A percentile compares a stretch with the other conserved stretches of the same genome.
These are phyloP conservation scores for Aspergillus aculeatus DNA, from an alignment of 2,329 filamentous ascomycete species.

Conservation along the genomic window DNA sequence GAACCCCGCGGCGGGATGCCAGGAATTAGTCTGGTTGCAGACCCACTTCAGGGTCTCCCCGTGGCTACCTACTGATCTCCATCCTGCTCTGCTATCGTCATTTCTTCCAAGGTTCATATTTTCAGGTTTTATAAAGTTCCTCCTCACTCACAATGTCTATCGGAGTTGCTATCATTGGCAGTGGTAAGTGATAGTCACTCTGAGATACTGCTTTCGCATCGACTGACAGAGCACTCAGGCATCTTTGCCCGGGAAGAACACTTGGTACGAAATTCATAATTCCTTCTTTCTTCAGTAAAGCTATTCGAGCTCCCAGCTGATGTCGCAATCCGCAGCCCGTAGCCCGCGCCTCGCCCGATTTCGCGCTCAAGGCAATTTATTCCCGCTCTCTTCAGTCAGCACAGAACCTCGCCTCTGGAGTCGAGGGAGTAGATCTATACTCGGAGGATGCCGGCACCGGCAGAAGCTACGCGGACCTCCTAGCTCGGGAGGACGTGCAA, in stretches of 20 bases:
- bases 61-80: not conserved
- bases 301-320: not conserved
- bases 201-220: not conserved
- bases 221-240: constrained; percentile 30
- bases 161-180: constrained; percentile 55
- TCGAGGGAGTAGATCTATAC: constrained; percentile 51
- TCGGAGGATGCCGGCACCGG: constrained; percentile 53
- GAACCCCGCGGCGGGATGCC: not conserved
- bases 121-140: not conserved
- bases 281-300: not conserved
- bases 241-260: constrained; percentile 60
- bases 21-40: not conserved
- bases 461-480: constrained; percentile 47
- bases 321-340: constrained; percentile 45
- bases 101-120: not conserved
- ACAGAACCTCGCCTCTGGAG: constrained; percentile 37
- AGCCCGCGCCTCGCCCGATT: constrained; percentile 44
- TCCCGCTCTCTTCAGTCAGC: constrained; percentile 58
- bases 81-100: not conserved
- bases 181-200: constrained; percentile 34
- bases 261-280: constrained; percentile 36
- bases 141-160: constrained; percentile 32
- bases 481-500: constrained; percentile 49
- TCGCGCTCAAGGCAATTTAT: constrained; percentile 57
- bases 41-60: not conserved